Percentiles rank a stretch among this genome's conserved stretches.
Conservation (phyloP, 768 basidiomycete species). For the Trametopsis cervina region DNA sequence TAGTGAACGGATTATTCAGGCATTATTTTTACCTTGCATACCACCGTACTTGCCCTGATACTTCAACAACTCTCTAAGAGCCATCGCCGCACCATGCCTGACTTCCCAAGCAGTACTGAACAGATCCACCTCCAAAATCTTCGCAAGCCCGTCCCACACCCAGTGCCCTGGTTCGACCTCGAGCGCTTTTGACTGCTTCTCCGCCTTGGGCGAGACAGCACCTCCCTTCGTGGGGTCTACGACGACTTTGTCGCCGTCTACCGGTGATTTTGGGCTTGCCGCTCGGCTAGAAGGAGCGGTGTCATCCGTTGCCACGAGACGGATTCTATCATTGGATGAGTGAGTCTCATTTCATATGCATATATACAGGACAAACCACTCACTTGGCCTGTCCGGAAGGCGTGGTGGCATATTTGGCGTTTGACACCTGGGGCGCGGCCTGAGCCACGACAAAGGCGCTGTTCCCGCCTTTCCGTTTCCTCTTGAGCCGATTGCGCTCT, state of each 20-base stretch:
- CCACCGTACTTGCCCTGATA: conserved; percentile 77
- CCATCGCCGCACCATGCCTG: conserved; percentile 90
- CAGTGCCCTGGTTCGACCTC: conserved; percentile 70
- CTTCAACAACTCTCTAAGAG: conserved; percentile 81
- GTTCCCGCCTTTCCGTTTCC: conserved; percentile 87
- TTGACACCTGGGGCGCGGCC: conserved; percentile 48
- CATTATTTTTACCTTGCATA: conserved; percentile 69
- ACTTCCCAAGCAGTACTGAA: conserved; percentile 89
- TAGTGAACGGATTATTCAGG: too few species aligned
- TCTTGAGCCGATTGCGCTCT: conserved; percentile 89
- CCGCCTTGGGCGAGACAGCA: conserved; percentile 69
- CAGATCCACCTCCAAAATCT: conserved; percentile 74
- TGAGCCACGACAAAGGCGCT: conserved; percentile 73
- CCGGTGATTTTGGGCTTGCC: conserved; percentile 45
- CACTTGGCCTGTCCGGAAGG: conserved; percentile 55
- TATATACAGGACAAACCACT: conserved; percentile 13
- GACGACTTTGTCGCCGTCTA: conserved; percentile 56
- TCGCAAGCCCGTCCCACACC: conserved; percentile 83
- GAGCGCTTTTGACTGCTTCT: conserved; percentile 71
- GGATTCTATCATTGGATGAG: conserved; percentile 41
- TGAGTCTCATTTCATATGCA: not conserved
- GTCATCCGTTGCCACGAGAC: conserved; percentile 64
- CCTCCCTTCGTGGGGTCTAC: conserved; percentile 83
- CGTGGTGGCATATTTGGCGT: conserved; percentile 56
- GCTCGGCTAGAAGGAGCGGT: conserved; percentile 39